Conservation (phyloP, 2,329 filamentous ascomycete species). For the Fusarium vanettenii region DNA sequence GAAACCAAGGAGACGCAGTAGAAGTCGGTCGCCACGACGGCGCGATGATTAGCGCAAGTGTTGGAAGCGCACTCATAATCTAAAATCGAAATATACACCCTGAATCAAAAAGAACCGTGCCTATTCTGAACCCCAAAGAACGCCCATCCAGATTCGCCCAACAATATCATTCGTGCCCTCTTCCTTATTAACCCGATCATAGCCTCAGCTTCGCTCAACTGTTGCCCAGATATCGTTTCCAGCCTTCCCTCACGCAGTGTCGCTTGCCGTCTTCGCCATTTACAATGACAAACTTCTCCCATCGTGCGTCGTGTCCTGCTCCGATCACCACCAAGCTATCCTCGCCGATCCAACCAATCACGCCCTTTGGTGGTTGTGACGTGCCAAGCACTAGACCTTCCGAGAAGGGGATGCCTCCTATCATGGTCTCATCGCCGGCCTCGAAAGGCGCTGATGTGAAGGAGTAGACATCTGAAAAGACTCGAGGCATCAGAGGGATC, state of each 20-base stretch:
- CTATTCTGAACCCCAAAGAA: constrained; percentile 35
- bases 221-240: constrained; percentile 79
- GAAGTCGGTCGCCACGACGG: constrained; percentile 57
- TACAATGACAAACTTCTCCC: constrained; percentile 87
- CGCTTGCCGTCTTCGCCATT: constrained; percentile 75
- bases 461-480: constrained; percentile 92
- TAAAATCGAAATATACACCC: constrained; percentile 32
- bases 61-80: constrained; percentile 31
- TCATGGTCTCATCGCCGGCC: constrained; percentile 77
- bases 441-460: constrained; percentile 85
- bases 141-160: constrained; percentile 36
- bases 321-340: constrained; percentile 80
- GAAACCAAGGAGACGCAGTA: constrained; percentile 46
- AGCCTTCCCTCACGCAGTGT: constrained; percentile 77
- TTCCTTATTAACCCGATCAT: constrained; percentile 2
- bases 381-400: constrained; percentile 61
- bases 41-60: constrained; percentile 39
- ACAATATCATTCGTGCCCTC: constrained; percentile 19
- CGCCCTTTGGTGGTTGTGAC: constrained; percentile 77
- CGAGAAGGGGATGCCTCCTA: constrained; percentile 56
- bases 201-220: constrained; percentile 38
- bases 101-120: constrained; percentile 17
- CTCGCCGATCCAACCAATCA: constrained; percentile 87
- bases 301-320: constrained; percentile 82
- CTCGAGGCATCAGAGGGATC: constrained; percentile 84